phyloP scores from a whole-genome alignment of 305 asterid species.

The Andrographis paniculata region DNA sequence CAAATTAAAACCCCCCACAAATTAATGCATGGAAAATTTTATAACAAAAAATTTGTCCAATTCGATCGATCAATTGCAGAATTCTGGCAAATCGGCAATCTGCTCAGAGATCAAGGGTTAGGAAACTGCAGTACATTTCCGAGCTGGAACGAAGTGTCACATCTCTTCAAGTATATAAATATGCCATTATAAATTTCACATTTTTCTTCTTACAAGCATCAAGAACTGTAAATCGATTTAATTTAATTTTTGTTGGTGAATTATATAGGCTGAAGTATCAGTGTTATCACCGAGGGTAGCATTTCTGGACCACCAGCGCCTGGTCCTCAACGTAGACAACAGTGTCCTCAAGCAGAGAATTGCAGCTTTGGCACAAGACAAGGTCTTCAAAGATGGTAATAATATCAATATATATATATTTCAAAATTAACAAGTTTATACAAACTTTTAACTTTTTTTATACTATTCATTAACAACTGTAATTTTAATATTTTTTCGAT shows the following conservation, averaged over 20 bases:
- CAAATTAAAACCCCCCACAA: too few species aligned
- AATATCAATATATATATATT: background rate
- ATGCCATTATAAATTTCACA: background rate
- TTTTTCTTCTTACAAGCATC: too few species aligned
- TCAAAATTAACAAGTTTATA: background rate
- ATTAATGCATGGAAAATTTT: too few species aligned
- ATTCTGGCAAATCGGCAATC: slow-evolving; percentile 93
- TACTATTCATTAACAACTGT: too few species aligned
- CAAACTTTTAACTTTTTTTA: background rate
- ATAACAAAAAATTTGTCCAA: too few species aligned
- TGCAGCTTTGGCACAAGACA: slow-evolving; percentile 91
- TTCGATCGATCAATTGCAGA: slow-evolving; percentile 23
- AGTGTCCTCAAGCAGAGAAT: slow-evolving; percentile 90
- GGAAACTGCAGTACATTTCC: slow-evolving; percentile 77
- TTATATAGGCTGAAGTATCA: slow-evolving; percentile 71
- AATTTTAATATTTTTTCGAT: too few species aligned
- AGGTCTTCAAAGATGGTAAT: slow-evolving; percentile 80
- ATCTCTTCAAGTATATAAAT: slow-evolving; percentile 52
- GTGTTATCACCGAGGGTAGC: slow-evolving; percentile 89
- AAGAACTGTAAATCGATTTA: background rate
- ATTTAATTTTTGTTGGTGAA: background rate
- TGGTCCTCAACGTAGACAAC: slow-evolving; percentile 74
- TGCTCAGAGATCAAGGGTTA: slow-evolving; percentile 91
- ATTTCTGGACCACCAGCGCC: slow-evolving; percentile 82
- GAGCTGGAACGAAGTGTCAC: slow-evolving; percentile 89